Conservation (phyloP, 2,329 filamentous ascomycete species). For the Beauveria rudraprayagi region DNA sequence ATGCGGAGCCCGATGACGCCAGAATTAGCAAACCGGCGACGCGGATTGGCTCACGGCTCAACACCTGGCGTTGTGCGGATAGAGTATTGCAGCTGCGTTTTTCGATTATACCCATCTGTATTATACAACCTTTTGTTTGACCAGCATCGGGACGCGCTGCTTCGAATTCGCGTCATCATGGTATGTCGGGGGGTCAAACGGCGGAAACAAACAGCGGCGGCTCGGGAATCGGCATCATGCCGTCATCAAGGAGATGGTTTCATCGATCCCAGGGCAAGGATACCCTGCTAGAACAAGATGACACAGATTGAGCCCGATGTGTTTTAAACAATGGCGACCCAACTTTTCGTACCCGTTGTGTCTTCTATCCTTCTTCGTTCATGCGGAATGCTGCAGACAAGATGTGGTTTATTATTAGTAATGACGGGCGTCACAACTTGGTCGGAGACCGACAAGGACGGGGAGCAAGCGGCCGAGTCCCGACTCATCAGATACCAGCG, state of each 20-base stretch:
- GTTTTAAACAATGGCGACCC: too few species aligned
- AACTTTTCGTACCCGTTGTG: too few species aligned
- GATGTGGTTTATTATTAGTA: not conserved
- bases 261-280: too few species aligned
- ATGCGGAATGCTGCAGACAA: not conserved
- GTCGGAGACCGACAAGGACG: constrained; percentile 3
- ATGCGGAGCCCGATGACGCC: constrained; percentile 2
- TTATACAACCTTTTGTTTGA: too few species aligned
- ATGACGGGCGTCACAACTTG: not conserved
- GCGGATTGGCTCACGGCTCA: not conserved
- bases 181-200: too few species aligned
- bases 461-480: not conserved
- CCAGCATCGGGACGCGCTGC: not conserved
- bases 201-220: too few species aligned
- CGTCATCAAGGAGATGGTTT: too few species aligned
- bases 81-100: not conserved
- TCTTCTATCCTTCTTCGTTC: not conserved
- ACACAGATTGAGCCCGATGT: too few species aligned
- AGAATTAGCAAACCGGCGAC: not conserved
- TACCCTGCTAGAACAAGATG: too few species aligned
- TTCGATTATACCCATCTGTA: not conserved
- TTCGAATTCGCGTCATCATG: not conserved
- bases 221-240: too few species aligned
- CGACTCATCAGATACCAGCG: not conserved
- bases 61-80: not conserved